Conservation (phyloP, 345 rosid species). For the Clarkia xantiana region DNA sequence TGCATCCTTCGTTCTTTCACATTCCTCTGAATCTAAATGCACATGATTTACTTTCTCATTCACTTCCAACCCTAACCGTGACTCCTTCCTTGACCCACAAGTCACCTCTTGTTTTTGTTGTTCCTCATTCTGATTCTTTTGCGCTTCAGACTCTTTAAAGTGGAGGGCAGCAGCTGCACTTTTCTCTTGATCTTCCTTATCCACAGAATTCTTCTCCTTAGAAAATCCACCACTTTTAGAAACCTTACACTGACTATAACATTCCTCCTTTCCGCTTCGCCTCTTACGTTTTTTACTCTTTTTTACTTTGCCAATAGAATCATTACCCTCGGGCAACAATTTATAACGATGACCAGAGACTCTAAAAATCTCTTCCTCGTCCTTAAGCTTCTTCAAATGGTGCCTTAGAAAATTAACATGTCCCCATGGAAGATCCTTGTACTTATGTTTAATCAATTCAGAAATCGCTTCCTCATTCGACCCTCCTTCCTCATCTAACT, state of each 20-base stretch:
- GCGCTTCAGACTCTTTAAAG: background rate
- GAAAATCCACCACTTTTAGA: background rate
- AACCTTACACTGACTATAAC: background rate
- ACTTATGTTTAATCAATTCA: constrained; percentile 11
- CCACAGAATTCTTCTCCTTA: background rate
- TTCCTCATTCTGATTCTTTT: background rate
- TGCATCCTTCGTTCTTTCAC: no score
- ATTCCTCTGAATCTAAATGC: no score
- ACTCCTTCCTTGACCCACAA: background rate
- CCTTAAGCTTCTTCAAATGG: constrained; percentile 23
- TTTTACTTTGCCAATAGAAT: background rate
- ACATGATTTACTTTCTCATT: background rate
- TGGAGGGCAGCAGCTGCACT: background rate
- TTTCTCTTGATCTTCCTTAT: background rate
- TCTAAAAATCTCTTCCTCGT: constrained; percentile 20
- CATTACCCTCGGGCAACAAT: constrained; percentile 6
- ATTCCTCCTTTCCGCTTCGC: background rate
- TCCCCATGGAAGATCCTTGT: constrained; percentile 24
- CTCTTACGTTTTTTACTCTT: constrained; percentile 1
- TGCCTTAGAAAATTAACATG: constrained; percentile 20
- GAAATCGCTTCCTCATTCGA: constrained; percentile 18
- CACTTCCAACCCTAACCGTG: background rate
- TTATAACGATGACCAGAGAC: constrained; percentile 13
- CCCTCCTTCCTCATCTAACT: constrained; percentile 23
- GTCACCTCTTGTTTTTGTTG: background rate